A percentile compares a stretch with the other conserved stretches of the same genome.
phyloP scores from a whole-genome alignment of 257 asterid species.

The Gardenia jasminoides region DNA sequence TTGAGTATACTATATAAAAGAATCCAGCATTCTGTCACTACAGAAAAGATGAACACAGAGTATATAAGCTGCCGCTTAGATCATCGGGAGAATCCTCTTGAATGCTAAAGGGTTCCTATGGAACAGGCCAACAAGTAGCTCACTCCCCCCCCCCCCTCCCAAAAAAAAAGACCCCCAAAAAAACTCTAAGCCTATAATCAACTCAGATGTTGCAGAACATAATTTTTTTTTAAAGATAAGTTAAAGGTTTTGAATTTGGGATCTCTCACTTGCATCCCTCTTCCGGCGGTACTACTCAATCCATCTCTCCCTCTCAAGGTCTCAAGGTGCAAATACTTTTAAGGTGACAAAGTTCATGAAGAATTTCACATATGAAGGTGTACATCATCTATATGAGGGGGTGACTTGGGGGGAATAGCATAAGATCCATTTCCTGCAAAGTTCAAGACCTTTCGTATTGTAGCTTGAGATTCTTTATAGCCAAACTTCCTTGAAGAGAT shows the following conservation, averaged over 20 bases:
- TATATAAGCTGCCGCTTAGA: not conserved
- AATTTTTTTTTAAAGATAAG: too few species aligned
- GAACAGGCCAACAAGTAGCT: not conserved
- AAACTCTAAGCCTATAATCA: too few species aligned
- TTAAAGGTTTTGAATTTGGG: too few species aligned
- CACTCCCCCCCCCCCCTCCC: not conserved
- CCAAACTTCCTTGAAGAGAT: constrained; percentile 22
- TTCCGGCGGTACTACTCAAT: too few species aligned
- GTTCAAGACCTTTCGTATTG: constrained; percentile 13
- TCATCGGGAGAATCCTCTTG: not conserved
- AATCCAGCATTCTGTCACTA: not conserved
- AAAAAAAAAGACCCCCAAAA: too few species aligned
- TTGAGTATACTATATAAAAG: too few species aligned
- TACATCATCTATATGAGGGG: constrained; percentile 16
- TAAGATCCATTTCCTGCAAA: not conserved
- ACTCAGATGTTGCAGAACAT: not conserved
- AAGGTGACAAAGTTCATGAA: too few species aligned
- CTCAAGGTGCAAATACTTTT: too few species aligned
- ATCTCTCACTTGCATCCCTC: too few species aligned
- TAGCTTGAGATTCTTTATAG: constrained; percentile 11
- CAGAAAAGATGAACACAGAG: not conserved
- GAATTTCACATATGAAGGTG: not conserved
- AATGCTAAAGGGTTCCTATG: not conserved
- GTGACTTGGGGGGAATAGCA: constrained; percentile 23
- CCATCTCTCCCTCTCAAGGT: too few species aligned